Conservation (phyloP, 169 alveolate genomes). For the Cryptosporidium meleagridis region DNA sequence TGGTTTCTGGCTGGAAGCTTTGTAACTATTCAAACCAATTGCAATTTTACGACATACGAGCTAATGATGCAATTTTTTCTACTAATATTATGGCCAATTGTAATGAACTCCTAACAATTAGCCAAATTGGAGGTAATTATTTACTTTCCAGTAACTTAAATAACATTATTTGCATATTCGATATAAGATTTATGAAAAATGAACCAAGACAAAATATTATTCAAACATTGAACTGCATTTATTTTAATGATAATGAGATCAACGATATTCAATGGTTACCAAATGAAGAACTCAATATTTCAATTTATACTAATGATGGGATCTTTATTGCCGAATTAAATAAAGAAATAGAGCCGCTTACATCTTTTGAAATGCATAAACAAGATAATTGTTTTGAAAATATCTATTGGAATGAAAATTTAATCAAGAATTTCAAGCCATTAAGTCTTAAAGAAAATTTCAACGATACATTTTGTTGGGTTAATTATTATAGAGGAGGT, state of each 20-base stretch:
- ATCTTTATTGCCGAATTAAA: constrained; percentile 6
- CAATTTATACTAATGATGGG: constrained; percentile 11
- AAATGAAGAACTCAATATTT: constrained; percentile 5
- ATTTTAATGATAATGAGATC: constrained; percentile 8
- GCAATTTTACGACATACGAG: constrained; percentile 23
- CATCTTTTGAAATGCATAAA: not conserved
- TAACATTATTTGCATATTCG: constrained; percentile 23
- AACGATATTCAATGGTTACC: constrained; percentile 58
- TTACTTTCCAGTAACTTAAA: constrained; percentile 37
- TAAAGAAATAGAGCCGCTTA: not conserved
- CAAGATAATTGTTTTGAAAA: not conserved
- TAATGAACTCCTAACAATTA: constrained; percentile 9
- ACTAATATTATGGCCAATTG: not conserved
- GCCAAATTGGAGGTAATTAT: not conserved
- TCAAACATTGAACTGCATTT: not conserved
- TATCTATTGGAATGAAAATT: constrained; percentile 12
- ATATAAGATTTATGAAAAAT: constrained; percentile 19
- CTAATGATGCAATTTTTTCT: not conserved
- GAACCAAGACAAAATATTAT: not conserved
- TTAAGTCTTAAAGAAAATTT: not conserved
- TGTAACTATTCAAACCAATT: not conserved
- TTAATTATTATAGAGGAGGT: not conserved
- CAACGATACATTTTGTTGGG: constrained; percentile 54
- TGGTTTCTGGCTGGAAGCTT: constrained; percentile 46
- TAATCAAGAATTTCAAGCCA: constrained; percentile 9